phyloP scores from a whole-genome alignment of 306 rosid species.

The Ochetophila trinervis region DNA sequence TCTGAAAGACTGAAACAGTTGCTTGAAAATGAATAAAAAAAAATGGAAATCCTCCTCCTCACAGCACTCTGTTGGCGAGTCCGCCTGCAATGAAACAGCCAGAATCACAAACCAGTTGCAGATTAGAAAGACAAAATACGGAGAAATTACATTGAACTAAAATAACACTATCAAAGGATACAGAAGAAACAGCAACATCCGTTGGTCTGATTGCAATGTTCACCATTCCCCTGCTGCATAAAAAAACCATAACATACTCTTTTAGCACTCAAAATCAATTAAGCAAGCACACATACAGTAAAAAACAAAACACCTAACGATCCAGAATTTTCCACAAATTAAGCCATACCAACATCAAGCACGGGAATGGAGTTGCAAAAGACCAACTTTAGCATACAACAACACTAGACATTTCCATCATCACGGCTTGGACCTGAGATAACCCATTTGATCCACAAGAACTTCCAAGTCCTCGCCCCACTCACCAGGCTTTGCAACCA shows the following conservation, averaged over 20 bases:
- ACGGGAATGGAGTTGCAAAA: constrained; percentile 28
- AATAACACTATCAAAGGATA: constrained; percentile 37
- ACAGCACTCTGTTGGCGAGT: background rate
- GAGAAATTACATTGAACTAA: background rate
- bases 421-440: constrained; percentile 44
- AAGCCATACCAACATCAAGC: constrained; percentile 14
- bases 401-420: background rate
- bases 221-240: constrained; percentile 48
- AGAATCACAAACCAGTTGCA: background rate
- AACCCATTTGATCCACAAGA: constrained; percentile 76
- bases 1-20: too few relatives aligned
- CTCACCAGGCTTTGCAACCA: constrained; percentile 33
- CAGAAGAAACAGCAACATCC: constrained; percentile 30
- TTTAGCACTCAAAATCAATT: constrained; percentile 18
- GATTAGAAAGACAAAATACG: background rate
- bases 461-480: constrained; percentile 68
- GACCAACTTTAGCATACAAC: constrained; percentile 20
- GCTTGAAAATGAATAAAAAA: too few relatives aligned
- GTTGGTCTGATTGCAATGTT: constrained; percentile 45
- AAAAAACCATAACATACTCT: constrained; percentile 31
- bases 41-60: too few relatives aligned
- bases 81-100: constrained; percentile 17
- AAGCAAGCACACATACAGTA: constrained; percentile 1
- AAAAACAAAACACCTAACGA: background rate
- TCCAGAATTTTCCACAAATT: background rate